Percentiles rank a stretch among this genome's conserved stretches.
phyloP scores from a whole-genome alignment of 441 rosid species.

The Bocquillonia castaneifolia region DNA sequence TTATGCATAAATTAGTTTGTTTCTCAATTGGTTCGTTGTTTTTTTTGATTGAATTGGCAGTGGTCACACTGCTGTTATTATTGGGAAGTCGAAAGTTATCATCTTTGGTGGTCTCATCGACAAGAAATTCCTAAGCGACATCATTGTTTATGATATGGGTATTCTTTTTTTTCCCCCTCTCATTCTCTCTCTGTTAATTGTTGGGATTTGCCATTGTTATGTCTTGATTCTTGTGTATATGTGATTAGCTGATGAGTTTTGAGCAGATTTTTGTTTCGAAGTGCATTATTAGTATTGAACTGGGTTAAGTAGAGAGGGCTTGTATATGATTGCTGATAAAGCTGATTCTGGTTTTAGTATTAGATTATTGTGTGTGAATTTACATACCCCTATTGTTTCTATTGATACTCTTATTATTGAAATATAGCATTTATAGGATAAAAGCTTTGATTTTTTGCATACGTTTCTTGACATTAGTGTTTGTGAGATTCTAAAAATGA shows the following conservation, averaged over 20 bases:
- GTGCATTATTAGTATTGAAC: not conserved
- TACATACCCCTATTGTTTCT: not conserved
- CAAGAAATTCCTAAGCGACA: slow-evolving; percentile 71
- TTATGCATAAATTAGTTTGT: not conserved
- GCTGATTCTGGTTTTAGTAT: not conserved
- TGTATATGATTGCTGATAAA: not conserved
- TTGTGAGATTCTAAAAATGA: too few species aligned
- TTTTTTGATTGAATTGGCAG: slow-evolving; percentile 33
- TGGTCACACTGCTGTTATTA: slow-evolving; percentile 77
- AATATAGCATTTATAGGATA: not conserved
- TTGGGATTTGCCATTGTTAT: not conserved
- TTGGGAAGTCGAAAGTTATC: slow-evolving; percentile 79
- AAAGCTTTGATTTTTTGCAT: not conserved
- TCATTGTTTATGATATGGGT: slow-evolving; percentile 78
- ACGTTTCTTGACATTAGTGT: not conserved
- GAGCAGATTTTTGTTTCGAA: not conserved
- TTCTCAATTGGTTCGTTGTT: not conserved
- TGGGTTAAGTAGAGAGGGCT: not conserved
- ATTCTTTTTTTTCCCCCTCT: not conserved
- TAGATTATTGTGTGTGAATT: not conserved
- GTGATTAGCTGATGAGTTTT: not conserved
- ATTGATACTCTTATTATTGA: not conserved
- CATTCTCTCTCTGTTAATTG: not conserved
- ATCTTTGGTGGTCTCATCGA: slow-evolving; percentile 86
- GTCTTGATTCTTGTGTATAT: not conserved